Base-by-base conservation (phyloP, 1,284 basidiomycete genomes). In the Ceratobasidium papillatum region DNA sequence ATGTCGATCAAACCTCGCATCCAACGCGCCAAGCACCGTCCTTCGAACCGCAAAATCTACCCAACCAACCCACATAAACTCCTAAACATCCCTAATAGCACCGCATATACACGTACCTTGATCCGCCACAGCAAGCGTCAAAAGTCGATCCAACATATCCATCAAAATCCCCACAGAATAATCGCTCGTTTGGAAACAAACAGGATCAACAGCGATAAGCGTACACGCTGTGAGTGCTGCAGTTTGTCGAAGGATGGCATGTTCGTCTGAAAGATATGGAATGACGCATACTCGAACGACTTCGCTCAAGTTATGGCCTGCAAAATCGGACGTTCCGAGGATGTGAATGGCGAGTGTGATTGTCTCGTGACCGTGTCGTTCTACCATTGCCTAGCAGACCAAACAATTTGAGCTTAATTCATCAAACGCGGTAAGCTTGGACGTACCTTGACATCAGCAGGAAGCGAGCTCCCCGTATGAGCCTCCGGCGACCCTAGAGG, bases 1-100 rank as follows among this genome's bases (percentile, higher is more conserved):
- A 81, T 99, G 97, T 77, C 96, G 94, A 81, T 99, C 98, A 79
- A 99, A 99, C 54, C 95, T 92, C 79, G 96, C 93, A 80, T 98
- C 95, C 47, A 99, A 86, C 11, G 91, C 92, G 12, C 91, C 89
- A 19, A 99, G 86, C 0, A 99, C 98, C 0, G 92, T 92, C 77
- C 91, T 88, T 19, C 96, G 88, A 76, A 98, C 98, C 30, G 85
- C 86, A 0, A 94, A 84, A 79, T 96, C 95, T 95, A 77, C 11
- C 14, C 17, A n/a, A 19, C 25, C 30, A 27, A 5, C 30, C 14
- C 22, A 30, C 25, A 41, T 27, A 5, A 43, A 49, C 32, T 17
- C 14, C 32, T 66, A n/a, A 9, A 7, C 12, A 32, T 5, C 32
- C 12, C 5, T 2, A 38, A 59, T 12, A n/a, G 49, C 49, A 25